Base-by-base conservation (phyloP, 495 filamentous ascomycete species). In the Usnea hakonensis region DNA sequence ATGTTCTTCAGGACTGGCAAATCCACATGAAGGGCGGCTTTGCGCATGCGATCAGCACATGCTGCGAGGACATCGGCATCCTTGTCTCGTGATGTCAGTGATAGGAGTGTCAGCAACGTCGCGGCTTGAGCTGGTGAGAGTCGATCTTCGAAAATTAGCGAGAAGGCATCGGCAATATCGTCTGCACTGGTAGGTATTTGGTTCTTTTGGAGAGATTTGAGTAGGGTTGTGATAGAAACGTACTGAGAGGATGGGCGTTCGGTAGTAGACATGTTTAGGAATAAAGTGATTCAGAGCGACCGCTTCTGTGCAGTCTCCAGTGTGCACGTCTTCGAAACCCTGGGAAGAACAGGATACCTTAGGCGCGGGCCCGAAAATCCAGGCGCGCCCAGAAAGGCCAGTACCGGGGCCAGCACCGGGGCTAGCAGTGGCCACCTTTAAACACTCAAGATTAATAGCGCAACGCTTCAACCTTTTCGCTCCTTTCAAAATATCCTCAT, bases 81-180 rank as follows among this genome's bases (percentile, higher is more conserved):
- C 50, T 83, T 80, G 70, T 96, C 92, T 64, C 85, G 82, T 21
- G 85, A 86, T 2, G 91, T 95, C 67, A 91, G 95, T 71, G 96
- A 90, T 28, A 99, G 77, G 28, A 90, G 85, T 35, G 93, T 96
- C 23, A 99, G 77, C 17, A 99, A 79, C 33, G 90, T 86, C 8
- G 87, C 87, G 5, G 87, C 88, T 66, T 97, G 95, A 9, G 92
- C 87, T 32, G 87, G 83, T 1, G 88, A 91, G 3, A 97, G 77
- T 46, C 83, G 80, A 74, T 96, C 90, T 32, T 89, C 90, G 70
- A 97, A 97, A 70, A 96, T 93, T 66, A 88, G 79, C 4, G 90
- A 85, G 66, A 99, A 86, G 19, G 94, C 92, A 10, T 86, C 75
- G 60, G 92, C 91, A 68, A 99, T 93, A 64, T 95, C 88, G 40